Evolutionary conservation across 1,139 yeast species (phyloP).

Genomic region (Eremothecium gossypii): DNA sequence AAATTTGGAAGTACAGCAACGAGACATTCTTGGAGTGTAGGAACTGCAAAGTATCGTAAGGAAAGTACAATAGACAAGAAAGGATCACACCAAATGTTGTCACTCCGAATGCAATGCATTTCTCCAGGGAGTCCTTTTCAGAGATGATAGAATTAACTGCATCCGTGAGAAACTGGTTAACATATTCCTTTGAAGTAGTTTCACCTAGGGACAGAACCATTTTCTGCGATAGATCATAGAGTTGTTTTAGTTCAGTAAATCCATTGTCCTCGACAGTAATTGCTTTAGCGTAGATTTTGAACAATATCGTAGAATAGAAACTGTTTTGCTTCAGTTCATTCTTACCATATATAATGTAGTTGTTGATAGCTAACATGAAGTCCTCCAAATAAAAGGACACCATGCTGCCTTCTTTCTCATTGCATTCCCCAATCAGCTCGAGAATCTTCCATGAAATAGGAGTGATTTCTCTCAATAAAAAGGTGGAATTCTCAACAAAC

Average conservation of each 20-base stretch:
- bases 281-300: constrained; percentile 25
- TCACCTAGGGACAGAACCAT: constrained; percentile 28
- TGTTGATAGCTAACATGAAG: constrained; percentile 63
- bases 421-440: constrained; percentile 43
- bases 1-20: constrained; percentile 47
- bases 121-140: constrained; percentile 24
- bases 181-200: constrained; percentile 20
- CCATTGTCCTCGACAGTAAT: constrained; percentile 27
- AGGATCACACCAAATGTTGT: constrained; percentile 58
- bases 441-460: constrained; percentile 72
- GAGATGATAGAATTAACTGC: constrained; percentile 24
- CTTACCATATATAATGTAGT: constrained; percentile 67
- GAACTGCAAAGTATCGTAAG: constrained; percentile 44
- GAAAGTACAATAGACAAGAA: constrained; percentile 55
- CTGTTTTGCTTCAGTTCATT: constrained; percentile 36
- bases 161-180: constrained; percentile 21
- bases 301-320: constrained; percentile 25
- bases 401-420: constrained; percentile 45
- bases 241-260: constrained; percentile 26
- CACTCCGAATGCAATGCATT: constrained; percentile 41
- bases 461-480: constrained; percentile 59
- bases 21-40: constrained; percentile 42
- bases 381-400: constrained; percentile 61
- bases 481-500: constrained; percentile 77
- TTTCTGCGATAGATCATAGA: constrained; percentile 29